Evolutionary conservation across 129 eudicot species (phyloP).

Genomic region (Escallonia herrerae): DNA sequence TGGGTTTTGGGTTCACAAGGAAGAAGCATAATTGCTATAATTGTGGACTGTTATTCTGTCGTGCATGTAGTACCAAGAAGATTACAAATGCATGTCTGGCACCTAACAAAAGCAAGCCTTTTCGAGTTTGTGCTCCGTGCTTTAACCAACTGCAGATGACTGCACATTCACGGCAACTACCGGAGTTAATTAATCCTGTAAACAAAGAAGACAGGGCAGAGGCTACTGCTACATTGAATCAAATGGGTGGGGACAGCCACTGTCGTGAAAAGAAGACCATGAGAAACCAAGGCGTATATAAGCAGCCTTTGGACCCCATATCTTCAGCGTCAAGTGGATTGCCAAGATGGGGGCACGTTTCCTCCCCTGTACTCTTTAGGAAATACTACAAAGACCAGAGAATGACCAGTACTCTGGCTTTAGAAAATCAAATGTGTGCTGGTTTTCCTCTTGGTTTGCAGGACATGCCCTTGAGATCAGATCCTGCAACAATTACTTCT

Average conservation of each 20-base stretch:
- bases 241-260: constrained; percentile 10
- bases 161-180: constrained; percentile 8
- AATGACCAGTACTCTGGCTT: constrained; percentile 1
- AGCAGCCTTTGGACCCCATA: constrained; percentile 11
- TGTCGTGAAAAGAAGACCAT: constrained; percentile 1
- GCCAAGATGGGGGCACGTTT: constrained; percentile 54
- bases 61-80: constrained; percentile 40
- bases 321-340: constrained; percentile 15
- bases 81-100: constrained; percentile 47
- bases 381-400: constrained; percentile 19
- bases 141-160: constrained; percentile 26
- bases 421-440: neutral
- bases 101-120: constrained; percentile 34
- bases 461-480: constrained; percentile 3
- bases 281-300: constrained; percentile 11
- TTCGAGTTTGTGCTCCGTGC: constrained; percentile 59
- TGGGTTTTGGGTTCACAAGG: constrained; percentile 47
- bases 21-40: constrained; percentile 58
- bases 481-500: neutral
- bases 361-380: constrained; percentile 38
- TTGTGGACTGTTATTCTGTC: constrained; percentile 50
- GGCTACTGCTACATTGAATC: constrained; percentile 10
- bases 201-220: constrained; percentile 10
- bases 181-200: constrained; percentile 17
- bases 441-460: constrained; percentile 4